A percentile compares a stretch with the other conserved stretches of the same genome.
phyloP scores from a whole-genome alignment of 352 stramenopile genomes.

The Phytophthora rubi region DNA sequence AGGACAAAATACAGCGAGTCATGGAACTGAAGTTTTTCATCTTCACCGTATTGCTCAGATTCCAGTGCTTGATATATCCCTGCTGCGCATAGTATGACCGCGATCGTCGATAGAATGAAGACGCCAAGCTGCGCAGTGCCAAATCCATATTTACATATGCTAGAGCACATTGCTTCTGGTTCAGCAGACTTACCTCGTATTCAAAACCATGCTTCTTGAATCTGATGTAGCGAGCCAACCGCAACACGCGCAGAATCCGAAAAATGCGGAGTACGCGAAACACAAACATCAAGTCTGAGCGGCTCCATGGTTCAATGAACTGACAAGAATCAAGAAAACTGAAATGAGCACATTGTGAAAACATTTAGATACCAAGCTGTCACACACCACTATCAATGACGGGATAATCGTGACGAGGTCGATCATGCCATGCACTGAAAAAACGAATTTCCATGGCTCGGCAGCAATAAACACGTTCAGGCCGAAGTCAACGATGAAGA shows the following conservation, averaged over 20 bases:
- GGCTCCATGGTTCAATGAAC: slow-evolving; percentile 54
- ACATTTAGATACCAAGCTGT: not conserved
- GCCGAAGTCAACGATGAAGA: slow-evolving; percentile 74
- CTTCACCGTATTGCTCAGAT: slow-evolving; percentile 40
- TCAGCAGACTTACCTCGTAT: slow-evolving; percentile 55
- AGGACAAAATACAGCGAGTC: slow-evolving; percentile 79
- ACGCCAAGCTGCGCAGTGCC: slow-evolving; percentile 49
- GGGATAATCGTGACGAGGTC: slow-evolving; percentile 78
- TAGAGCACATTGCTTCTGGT: not conserved
- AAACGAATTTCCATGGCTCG: slow-evolving; percentile 50
- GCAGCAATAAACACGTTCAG: slow-evolving; percentile 59
- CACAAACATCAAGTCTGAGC: slow-evolving; percentile 64
- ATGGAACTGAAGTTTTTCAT: slow-evolving; percentile 56
- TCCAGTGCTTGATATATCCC: slow-evolving; percentile 75
- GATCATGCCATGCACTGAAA: slow-evolving; percentile 64
- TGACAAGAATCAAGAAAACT: slow-evolving; percentile 12
- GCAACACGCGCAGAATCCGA: slow-evolving; percentile 62
- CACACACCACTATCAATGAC: slow-evolving; percentile 59
- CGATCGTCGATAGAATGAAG: slow-evolving; percentile 70
- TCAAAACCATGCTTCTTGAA: slow-evolving; percentile 77
- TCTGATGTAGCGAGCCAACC: slow-evolving; percentile 60
- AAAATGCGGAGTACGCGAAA: slow-evolving; percentile 77
- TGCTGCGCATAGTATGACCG: slow-evolving; percentile 67
- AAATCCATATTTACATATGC: not conserved
- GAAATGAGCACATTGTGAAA: not conserved